These are phyloP conservation scores for Arctostaphylos glauca DNA, from an alignment of 148 eudicot species.

Conservation along the genomic window DNA sequence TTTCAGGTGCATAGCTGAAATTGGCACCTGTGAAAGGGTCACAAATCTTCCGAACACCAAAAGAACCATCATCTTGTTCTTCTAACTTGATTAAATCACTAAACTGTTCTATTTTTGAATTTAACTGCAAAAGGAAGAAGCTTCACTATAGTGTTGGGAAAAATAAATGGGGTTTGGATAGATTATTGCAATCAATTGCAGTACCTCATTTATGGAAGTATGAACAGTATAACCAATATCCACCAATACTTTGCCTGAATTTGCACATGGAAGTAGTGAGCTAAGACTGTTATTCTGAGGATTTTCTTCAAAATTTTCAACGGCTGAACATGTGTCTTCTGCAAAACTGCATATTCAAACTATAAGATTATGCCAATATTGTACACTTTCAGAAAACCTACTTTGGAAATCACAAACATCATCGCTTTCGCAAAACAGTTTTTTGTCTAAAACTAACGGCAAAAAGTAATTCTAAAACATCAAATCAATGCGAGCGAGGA, in stretches of 20 bases:
- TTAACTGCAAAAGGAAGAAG: slow-evolving; percentile 40
- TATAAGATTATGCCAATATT: slow-evolving; percentile 10
- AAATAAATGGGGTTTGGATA: neutral
- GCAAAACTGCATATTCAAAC: slow-evolving; percentile 63
- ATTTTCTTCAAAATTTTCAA: slow-evolving; percentile 43
- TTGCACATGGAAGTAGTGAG: slow-evolving; percentile 45
- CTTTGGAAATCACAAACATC: neutral
- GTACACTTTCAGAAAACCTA: too few relatives aligned
- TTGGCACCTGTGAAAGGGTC: slow-evolving; percentile 65
- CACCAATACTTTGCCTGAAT: slow-evolving; percentile 35
- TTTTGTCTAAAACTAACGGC: neutral
- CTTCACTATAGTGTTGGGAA: neutral
- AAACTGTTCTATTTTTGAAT: slow-evolving; percentile 36
- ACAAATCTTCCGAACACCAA: slow-evolving; percentile 40
- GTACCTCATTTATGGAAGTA: slow-evolving; percentile 49
- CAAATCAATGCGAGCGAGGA: neutral
- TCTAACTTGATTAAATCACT: slow-evolving; percentile 25
- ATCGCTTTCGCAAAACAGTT: neutral
- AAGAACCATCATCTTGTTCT: slow-evolving; percentile 17
- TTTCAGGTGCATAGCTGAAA: slow-evolving; percentile 42
- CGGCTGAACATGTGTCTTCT: slow-evolving; percentile 64
- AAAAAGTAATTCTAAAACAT: too few relatives aligned
- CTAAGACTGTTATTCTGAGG: slow-evolving; percentile 47
- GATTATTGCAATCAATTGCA: neutral
- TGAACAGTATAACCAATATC: slow-evolving; percentile 50